phyloP scores from a whole-genome alignment of 169 alveolate species.

The Plasmodium sp. region DNA sequence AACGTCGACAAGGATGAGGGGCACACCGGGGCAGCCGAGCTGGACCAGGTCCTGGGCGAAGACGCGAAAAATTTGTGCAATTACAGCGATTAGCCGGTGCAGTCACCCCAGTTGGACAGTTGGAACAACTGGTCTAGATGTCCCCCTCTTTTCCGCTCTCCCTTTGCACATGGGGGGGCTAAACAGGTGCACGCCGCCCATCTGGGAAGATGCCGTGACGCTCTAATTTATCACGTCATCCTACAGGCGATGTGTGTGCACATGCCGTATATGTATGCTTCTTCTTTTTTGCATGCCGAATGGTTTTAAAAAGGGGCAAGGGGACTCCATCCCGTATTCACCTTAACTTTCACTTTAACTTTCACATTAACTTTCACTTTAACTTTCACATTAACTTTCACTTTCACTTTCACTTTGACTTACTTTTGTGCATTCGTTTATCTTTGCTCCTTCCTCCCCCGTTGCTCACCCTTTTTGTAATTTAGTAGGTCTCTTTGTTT shows the following conservation, averaged over 20 bases:
- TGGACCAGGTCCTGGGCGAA: background rate
- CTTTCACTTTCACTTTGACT: background rate
- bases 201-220: background rate
- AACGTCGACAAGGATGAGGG: constrained; percentile 31
- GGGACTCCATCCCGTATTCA: background rate
- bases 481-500: background rate
- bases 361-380: too few species aligned
- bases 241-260: background rate
- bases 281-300: background rate
- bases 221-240: background rate
- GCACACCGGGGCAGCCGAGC: background rate
- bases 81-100: constrained; percentile 19
- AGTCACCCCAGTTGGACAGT: background rate
- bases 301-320: background rate
- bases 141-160: background rate
- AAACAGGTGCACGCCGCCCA: background rate
- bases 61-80: constrained; percentile 35
- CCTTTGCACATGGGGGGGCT: background rate
- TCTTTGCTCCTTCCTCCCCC: background rate
- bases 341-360: background rate
- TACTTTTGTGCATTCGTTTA: background rate
- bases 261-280: background rate
- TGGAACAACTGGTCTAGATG: background rate
- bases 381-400: background rate
- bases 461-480: background rate